These are phyloP conservation scores for Ajuga chamaepitys DNA, from an alignment of 257 asterid genomes.

Conservation along the genomic window DNA sequence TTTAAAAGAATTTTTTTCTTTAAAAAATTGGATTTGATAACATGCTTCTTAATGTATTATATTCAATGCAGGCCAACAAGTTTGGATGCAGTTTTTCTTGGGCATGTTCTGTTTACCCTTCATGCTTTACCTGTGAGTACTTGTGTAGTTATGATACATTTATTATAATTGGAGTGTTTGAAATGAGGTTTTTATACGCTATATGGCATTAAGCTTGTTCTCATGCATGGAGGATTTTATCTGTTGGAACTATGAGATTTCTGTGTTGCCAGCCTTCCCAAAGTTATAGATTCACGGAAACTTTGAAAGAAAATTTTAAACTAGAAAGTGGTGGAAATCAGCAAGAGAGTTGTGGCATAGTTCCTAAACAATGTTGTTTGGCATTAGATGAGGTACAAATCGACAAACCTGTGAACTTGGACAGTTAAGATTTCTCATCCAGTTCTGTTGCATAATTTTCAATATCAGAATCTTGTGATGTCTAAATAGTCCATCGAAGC, in stretches of 20 bases:
- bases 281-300: not conserved
- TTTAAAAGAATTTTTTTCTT: not conserved
- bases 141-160: not conserved
- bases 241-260: not conserved
- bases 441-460: not conserved
- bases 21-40: not conserved
- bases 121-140: slow-evolving; percentile 92
- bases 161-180: not conserved
- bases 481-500: too few relatives aligned
- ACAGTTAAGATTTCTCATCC: not conserved
- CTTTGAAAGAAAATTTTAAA: not conserved
- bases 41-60: slow-evolving; percentile 8
- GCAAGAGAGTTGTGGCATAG: not conserved
- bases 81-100: slow-evolving; percentile 82
- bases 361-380: not conserved
- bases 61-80: slow-evolving; percentile 70
- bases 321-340: not conserved
- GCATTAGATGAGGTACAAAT: not conserved
- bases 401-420: not conserved
- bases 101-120: slow-evolving; percentile 69
- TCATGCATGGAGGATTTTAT: not conserved
- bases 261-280: not conserved
- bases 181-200: not conserved
- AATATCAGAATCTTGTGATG: too few relatives aligned
- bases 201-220: not conserved